Evolutionary conservation across 106 monocot genomes (phyloP), one percentile per base, ranked within the genome.

Genomic region (Amphibolis antarctica): DNA sequence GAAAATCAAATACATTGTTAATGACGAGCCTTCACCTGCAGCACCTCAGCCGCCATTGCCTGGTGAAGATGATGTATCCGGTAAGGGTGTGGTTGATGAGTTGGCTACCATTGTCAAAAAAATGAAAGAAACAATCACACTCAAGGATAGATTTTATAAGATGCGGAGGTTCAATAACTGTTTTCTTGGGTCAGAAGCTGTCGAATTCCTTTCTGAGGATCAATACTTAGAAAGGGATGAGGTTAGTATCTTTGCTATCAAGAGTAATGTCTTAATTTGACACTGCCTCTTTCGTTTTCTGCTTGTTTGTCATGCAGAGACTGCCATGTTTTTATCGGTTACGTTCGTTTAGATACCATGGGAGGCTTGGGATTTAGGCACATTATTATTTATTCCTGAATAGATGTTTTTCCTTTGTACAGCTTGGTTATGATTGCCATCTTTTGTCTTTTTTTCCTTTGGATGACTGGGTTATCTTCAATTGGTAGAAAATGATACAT

Each of bases 151-250:
- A 27, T 93, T 85, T 30, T 88, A 83, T 59, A 93, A 88, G 69
- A 79, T 93, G 83, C 69, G 93, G 70, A 85, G 71, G 67, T 93
- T 93, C 65, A 93, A 46, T 44, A 88, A 74, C 51, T 93, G 93
- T 66, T 93, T 93, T 79, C 76, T 85, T 75, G 93, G 88, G 20
- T 88, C 83, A 42, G 85, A 93, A 68, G 93, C 88, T 74, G 88
- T 88, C 23, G 83, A 93, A 77, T 93, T 93, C 62, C 69, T 93
- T 67, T 47, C 85, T 53, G 85, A 86, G 42, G 88, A 93, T 73
- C 93, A 88, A 69, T 88, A 83, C 55, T 65, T 93, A 44, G 93
- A 93, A 63, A 76, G 81, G 71, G 85, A 83, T 50, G 93, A 93
- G 82, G 93, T 93, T 71, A 69, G 67, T 66, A 74, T 24, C 55